These are phyloP conservation scores for Porcisia deanei DNA, from an alignment of 208 protist genomes.

Conservation along the genomic window DNA sequence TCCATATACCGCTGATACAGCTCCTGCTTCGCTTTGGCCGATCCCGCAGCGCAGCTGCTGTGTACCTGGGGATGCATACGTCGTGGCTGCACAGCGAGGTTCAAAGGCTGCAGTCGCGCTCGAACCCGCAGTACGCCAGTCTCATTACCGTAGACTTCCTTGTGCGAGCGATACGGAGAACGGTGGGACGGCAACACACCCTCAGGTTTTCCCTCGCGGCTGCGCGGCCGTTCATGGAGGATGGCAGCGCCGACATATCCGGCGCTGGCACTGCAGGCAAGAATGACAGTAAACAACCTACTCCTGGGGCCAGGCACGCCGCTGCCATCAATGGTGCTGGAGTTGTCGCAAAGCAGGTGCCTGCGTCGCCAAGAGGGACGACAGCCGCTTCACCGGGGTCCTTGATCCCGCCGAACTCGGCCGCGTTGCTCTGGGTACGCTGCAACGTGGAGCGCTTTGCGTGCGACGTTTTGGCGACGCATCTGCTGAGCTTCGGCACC, in stretches of 20 bases:
- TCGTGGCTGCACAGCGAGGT: constrained; percentile 73
- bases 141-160: constrained; percentile 79
- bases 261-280: constrained; percentile 4
- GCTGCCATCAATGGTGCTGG: not conserved
- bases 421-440: constrained; percentile 79
- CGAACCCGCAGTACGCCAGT: constrained; percentile 61
- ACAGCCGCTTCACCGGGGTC: not conserved
- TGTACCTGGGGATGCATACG: constrained; percentile 71
- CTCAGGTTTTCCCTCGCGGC: constrained; percentile 41
- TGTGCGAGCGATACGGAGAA: constrained; percentile 53
- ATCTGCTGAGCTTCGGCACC: constrained; percentile 77
- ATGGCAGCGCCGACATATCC: not conserved
- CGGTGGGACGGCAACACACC: constrained; percentile 68
- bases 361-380: not conserved
- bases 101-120: constrained; percentile 62
- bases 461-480: constrained; percentile 62
- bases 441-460: constrained; percentile 68
- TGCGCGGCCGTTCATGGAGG: constrained; percentile 19
- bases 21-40: constrained; percentile 80
- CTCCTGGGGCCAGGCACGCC: not conserved
- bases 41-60: constrained; percentile 41
- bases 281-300: not conserved
- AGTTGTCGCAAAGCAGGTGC: not conserved
- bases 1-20: constrained; percentile 80
- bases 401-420: constrained; percentile 68